Percentiles rank a stretch among this genome's conserved stretches.
These are phyloP conservation scores for Aspergillus oerlinghausenensis DNA, from an alignment of 2,329 filamentous ascomycete genomes.

Conservation along the genomic window DNA sequence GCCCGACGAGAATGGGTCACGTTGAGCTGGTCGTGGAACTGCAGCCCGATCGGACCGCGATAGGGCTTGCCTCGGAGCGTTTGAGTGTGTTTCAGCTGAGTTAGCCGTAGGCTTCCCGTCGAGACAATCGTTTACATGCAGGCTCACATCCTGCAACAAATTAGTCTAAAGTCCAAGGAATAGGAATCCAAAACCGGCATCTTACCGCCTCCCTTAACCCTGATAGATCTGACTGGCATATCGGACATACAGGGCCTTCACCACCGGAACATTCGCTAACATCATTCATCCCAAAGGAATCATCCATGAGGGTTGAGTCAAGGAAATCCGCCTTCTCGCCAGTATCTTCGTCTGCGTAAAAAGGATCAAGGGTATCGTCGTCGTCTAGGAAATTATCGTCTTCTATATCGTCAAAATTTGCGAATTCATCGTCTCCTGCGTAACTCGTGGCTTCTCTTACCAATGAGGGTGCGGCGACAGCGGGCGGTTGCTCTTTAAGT, in stretches of 20 bases:
- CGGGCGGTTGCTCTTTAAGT: slow-evolving; percentile 13
- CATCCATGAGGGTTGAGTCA: slow-evolving; percentile 22
- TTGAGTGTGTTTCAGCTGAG: slow-evolving; percentile 22
- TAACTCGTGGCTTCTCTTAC: slow-evolving; percentile 49
- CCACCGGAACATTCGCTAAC: slow-evolving; percentile 13
- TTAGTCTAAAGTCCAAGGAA: background rate
- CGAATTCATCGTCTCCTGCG: slow-evolving; percentile 45
- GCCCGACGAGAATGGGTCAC: slow-evolving; percentile 65
- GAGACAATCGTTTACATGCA: slow-evolving; percentile 89
- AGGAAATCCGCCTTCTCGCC: slow-evolving; percentile 20
- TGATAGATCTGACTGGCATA: slow-evolving; percentile 65
- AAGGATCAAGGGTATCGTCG: slow-evolving; percentile 62
- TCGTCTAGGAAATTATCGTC: slow-evolving; percentile 56
- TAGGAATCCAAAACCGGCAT: background rate
- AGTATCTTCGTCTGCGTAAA: slow-evolving; percentile 44
- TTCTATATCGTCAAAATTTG: slow-evolving; percentile 57
- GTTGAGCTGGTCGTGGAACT: slow-evolving; percentile 72
- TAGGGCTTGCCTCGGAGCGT: slow-evolving; percentile 17
- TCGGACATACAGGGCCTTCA: slow-evolving; percentile 58
- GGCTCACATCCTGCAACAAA: slow-evolving; percentile 60
- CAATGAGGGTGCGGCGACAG: slow-evolving; percentile 34
- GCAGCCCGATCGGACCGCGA: slow-evolving; percentile 64
- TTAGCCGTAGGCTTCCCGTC: slow-evolving; percentile 71
- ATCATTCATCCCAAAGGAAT: slow-evolving; percentile 12
- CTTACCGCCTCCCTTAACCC: slow-evolving; percentile 49